These are phyloP conservation scores for Pythium brachiatum DNA, from an alignment of 352 stramenopile species.

Conservation along the genomic window DNA sequence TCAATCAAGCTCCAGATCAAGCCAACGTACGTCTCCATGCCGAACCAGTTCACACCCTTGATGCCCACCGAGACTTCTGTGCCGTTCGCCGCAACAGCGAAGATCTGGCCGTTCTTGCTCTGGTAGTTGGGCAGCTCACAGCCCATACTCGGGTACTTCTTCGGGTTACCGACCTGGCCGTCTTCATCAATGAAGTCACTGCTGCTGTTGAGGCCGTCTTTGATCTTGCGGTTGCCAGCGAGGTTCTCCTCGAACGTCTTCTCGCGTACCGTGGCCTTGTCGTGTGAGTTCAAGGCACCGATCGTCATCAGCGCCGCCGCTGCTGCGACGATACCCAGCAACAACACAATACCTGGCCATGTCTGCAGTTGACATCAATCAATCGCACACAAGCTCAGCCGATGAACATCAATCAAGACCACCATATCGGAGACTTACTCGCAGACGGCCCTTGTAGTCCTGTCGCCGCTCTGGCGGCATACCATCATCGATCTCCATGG, in stretches of 20 bases:
- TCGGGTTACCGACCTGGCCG: conserved; percentile 60
- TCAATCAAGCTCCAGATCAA: no score
- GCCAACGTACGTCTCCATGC: conserved; percentile 75
- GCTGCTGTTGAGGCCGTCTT: conserved; percentile 31
- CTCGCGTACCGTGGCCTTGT: conserved; percentile 22
- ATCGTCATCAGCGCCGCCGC: conserved; percentile 50
- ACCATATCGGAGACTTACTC: no score
- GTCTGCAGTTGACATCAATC: conserved; percentile 33
- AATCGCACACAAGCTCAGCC: no score
- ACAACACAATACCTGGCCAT: conserved; percentile 54
- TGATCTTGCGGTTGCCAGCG: conserved; percentile 25
- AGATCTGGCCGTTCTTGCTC: conserved; percentile 68
- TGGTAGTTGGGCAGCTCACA: conserved; percentile 73
- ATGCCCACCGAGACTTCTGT: conserved; percentile 64
- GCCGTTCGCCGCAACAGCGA: conserved; percentile 59
- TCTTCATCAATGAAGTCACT: conserved; percentile 60
- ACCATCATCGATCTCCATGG: conserved; percentile 38
- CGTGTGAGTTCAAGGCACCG: conserved; percentile 33
- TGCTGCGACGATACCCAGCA: conserved; percentile 40
- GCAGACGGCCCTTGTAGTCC: conserved; percentile 74
- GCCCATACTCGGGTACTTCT: conserved; percentile 45
- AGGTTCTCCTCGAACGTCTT: conserved; percentile 17
- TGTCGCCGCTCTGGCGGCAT: conserved; percentile 38
- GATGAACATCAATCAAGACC: no score
- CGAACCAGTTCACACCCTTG: conserved; percentile 81